Evolutionary conservation across 139 green algal species (phyloP).

Genomic region (Chlorella sp.): DNA sequence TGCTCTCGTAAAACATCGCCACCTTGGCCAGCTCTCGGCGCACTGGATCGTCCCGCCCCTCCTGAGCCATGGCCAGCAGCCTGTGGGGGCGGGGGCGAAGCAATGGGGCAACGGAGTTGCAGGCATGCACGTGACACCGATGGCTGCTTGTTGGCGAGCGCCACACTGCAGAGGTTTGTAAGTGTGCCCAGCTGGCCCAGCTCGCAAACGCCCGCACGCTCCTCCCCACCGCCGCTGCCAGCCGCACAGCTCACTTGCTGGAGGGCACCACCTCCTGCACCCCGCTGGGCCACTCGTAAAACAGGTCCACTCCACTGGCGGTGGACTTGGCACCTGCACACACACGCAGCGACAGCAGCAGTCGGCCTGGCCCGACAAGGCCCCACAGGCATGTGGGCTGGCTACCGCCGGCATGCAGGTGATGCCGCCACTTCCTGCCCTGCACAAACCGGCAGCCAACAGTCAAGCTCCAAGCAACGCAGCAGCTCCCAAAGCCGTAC

Average conservation of each 20-base stretch:
- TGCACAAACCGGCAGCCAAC: no score
- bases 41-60: not conserved
- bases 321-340: conserved; percentile 29
- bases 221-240: not conserved
- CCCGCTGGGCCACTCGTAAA: conserved; percentile 28
- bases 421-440: no score
- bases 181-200: no score
- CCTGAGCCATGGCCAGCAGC: not conserved
- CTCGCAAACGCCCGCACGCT: no score
- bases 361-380: no score
- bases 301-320: conserved; percentile 18
- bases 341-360: not conserved
- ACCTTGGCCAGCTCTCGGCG: conserved; percentile 27
- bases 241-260: not conserved
- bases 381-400: no score
- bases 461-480: no score
- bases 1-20: conserved; percentile 50
- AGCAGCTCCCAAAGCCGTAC: not conserved
- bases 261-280: not conserved
- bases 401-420: no score
- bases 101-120: no score
- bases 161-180: not conserved
- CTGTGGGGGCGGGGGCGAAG: not conserved
- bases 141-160: no score
- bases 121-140: no score